Conservation (phyloP, 116 monocot species). For the Phalaenopsis hybrid region DNA sequence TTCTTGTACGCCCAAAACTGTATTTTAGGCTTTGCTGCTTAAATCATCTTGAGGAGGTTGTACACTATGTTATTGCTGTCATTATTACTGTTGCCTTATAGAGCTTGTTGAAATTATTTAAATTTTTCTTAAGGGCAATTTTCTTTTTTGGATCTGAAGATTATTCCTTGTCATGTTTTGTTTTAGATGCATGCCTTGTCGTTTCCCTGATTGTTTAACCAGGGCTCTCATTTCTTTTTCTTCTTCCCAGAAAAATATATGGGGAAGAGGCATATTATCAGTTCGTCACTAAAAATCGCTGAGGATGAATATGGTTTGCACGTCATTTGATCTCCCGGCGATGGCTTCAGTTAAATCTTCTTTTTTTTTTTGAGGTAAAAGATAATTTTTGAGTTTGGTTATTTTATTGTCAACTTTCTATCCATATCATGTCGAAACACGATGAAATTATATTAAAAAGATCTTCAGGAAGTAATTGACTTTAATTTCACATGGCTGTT, state of each 20-base stretch:
- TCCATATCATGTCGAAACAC: not conserved
- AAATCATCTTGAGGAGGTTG: not conserved
- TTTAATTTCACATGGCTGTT: not conserved
- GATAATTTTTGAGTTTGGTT: not conserved
- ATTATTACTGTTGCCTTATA: not conserved
- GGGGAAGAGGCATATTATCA: conserved; percentile 37
- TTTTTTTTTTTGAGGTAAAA: not conserved
- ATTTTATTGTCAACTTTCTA: not conserved
- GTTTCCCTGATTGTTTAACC: not conserved
- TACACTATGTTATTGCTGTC: not conserved
- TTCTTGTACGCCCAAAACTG: not conserved
- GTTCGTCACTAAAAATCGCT: conserved; percentile 14
- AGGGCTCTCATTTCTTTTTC: not conserved
- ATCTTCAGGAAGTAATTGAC: not conserved
- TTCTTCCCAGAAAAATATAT: conserved; percentile 39
- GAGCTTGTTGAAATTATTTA: not conserved
- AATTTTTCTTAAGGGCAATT: not conserved
- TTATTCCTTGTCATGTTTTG: not conserved
- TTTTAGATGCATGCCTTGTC: not conserved
- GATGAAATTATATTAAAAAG: not conserved
- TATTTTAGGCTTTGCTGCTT: not conserved
- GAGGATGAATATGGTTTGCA: not conserved
- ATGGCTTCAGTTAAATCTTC: not conserved
- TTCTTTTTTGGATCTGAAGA: not conserved
- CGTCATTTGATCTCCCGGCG: not conserved